Base-by-base conservation (phyloP, 805 yeast species). In the Grigorovia humatica region DNA sequence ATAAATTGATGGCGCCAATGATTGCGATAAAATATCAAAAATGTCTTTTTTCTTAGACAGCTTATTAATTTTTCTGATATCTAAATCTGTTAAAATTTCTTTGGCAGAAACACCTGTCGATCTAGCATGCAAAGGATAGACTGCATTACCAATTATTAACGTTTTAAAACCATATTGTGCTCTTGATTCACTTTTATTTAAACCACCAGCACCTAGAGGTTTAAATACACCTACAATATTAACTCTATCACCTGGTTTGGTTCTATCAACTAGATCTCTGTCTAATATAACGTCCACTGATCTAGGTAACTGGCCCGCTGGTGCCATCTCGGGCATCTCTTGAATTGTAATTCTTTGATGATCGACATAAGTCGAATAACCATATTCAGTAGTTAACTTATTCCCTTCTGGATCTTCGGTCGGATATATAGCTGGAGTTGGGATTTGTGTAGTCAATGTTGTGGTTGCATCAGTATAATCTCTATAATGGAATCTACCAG, bases 321-420 rank as follows among this genome's bases (percentile, higher is more conserved):
- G 99, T 1, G 98, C 96, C 56, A 83, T 76, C 71, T 93, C 98
- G 1, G 99, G 98, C 88, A 93, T 87, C 71, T 93, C 99, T 68
- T 93, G 99, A 41, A 93, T 84, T 0, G 96, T 80, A 41, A 93
- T 78, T 43, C 88, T 85, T 70, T 93, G 99, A 66, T 91, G 96
- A 69, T 93, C 99, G 60, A 91, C 77, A 67, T 88, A 93, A 30
- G 95, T 88, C 8, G 90, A 83, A 63, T 82, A 85, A 1, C 99
- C 99, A 63, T 88, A 93, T 67, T 93, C 98, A 0, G 96, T 90
- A 18, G 80, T 76, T 57, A 93, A 72, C 59, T 87, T 88, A 69
- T 90, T 83, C 7, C 97, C 97, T 47, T 88, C 93, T 17, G 86
- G 78, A 64, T 93, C 99, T 61, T 88, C 95, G 0, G 95, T 85